Evolutionary conservation across 495 filamentous ascomycete genomes (phyloP), one percentile per base, ranked within the genome.

Genomic region (Xylaria castorea): DNA sequence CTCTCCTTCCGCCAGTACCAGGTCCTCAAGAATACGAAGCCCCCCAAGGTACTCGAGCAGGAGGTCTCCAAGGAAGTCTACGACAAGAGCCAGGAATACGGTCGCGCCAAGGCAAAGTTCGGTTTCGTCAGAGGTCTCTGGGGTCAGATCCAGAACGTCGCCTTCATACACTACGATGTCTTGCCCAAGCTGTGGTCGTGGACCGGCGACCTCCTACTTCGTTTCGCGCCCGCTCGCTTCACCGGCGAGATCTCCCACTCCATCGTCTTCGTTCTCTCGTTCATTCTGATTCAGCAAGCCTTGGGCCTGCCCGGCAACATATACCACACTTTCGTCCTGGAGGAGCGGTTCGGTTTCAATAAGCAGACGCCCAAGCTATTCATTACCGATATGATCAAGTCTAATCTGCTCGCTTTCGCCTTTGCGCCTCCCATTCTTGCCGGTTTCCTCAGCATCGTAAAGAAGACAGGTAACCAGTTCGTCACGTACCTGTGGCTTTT

Each of bases 401-500:
- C 90, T 42, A 95, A 97, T 81, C 85, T 92, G 73, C 89, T 99
- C 55, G 89, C 90, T 67, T 85, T 95, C 74, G 90, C 89, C 64
- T 84, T 99, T 38, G 92, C 92, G 73, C 88, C 92, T 66, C 96
- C 97, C 5, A 91, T 98, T 74, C 92, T 97, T 72, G 91, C 92
- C 68, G 96, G 91, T 34, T 94, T 98, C 83, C 88, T 99, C 72
- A 87, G 90, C 78, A 98, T 98, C 77, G 89, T 98, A 71, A 91
- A 97, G 82, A 92, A 91, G 82, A 97, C 96, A 40, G 96, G 95
- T 61, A 91, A 88, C 78, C 88, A 90, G 80, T 99, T 98, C 86
- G 98, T 97, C 87, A 97, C 95, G 84, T 99, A 97, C 77, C 89
- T 98, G 72, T 99, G 95, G 95, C 81, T 97, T 55, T 98, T 98